These are phyloP conservation scores for Aspergillus candidus DNA, from an alignment of 2,329 filamentous ascomycete genomes.

Conservation along the genomic window DNA sequence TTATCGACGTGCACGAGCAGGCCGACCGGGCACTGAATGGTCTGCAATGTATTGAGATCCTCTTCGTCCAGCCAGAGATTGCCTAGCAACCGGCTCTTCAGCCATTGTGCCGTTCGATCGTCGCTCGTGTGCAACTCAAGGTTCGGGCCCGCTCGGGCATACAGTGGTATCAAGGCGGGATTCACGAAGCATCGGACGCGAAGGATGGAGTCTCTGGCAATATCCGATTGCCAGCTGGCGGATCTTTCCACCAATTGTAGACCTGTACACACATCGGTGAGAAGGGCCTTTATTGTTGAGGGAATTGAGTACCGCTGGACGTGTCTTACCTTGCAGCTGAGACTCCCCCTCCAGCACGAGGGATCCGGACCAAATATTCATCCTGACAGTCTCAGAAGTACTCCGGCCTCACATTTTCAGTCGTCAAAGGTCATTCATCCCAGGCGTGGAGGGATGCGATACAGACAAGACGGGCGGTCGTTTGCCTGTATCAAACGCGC, in stretches of 20 bases:
- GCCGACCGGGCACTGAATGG: constrained; percentile 35
- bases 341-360: constrained; percentile 23
- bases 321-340: constrained; percentile 26
- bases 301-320: no score
- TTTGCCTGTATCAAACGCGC: constrained; percentile 1
- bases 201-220: constrained; percentile 30
- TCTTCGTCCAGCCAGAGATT: constrained; percentile 30
- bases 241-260: constrained; percentile 31
- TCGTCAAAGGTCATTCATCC: no score
- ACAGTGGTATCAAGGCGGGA: constrained; percentile 35
- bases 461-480: no score
- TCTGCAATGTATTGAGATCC: constrained; percentile 22
- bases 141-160: constrained; percentile 35
- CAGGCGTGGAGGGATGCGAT: no score
- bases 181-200: constrained; percentile 33
- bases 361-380: constrained; percentile 36
- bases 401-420: constrained; percentile 8
- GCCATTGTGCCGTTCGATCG: constrained; percentile 31
- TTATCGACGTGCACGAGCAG: constrained; percentile 30
- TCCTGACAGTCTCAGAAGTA: constrained; percentile 15
- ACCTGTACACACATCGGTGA: constrained; percentile 19
- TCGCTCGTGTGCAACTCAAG: constrained; percentile 35
- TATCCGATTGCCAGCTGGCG: constrained; percentile 27
- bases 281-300: not conserved
- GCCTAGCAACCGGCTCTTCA: constrained; percentile 32